Evolutionary conservation across 495 filamentous ascomycete genomes (phyloP), one percentile per base, ranked within the genome.

Genomic region (Polyplosphaeria fusca): DNA sequence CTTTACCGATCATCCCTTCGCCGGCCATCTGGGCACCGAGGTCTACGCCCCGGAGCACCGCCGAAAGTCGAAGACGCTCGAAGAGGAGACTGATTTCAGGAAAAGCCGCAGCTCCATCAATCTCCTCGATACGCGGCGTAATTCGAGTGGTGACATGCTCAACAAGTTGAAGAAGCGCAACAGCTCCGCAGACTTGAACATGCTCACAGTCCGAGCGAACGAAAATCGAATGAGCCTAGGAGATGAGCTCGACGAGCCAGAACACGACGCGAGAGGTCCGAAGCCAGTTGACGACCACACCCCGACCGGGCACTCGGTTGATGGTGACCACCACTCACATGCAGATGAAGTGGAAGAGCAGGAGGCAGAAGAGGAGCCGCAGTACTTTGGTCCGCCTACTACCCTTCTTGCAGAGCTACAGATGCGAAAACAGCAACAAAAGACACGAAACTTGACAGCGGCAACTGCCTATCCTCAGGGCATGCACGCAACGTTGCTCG

Each of bases 341-440:
- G 20, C 22, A 30, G 38, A 60, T 23, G 40, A 43, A 44, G 41
- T 35, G 28, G 32, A 58, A 23, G 55, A 65, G 60, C 53, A 59
- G 14, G 63, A 68, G 47, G 58, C 55, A 22, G 19, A 26, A 14
- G 30, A 18, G 2, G 55, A 65, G 39, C 41, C 30, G 27, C 63
- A 66, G 30, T 56, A 73, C 0, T 89, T 82, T 38, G 88, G 86
- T 0, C 79, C 82, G 18, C 93, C 93, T 3, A 95, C 87, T 2
- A 98, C 93, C 0, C 78, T 98, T 0, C 80, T 98, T 19, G 94
- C 94, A 2, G 93, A 98, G 67, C 76, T 98, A 16, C 87, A 96
- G 69, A 73, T 93, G 43, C 83, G 93, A 24, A 97, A 97, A 67
- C 82, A 85, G 32, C 86, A 92, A 58, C 82, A 89, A 61, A 86